Evolutionary conservation across 805 yeast species (phyloP).

Genomic region (Candida maesae): DNA sequence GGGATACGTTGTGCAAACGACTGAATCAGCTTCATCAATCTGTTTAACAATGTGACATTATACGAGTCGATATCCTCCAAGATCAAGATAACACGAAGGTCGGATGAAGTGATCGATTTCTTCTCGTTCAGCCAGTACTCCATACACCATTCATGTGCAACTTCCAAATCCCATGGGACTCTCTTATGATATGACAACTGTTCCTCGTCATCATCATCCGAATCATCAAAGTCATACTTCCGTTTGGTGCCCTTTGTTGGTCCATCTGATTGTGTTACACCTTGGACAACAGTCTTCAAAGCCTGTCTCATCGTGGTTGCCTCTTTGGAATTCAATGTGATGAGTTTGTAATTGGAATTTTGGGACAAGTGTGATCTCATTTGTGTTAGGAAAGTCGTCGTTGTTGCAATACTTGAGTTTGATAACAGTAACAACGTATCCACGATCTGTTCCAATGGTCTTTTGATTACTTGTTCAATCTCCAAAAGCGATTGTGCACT

Average conservation of each 20-base stretch:
- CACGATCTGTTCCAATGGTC: conserved; percentile 2
- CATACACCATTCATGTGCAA: conserved; percentile 25
- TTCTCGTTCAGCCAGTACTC: conserved; percentile 3
- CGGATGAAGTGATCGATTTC: conserved; percentile 4
- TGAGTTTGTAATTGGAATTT: conserved; percentile 11
- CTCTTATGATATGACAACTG: conserved; percentile 18
- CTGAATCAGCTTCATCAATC: conserved; percentile 15
- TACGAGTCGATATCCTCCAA: conserved; percentile 28
- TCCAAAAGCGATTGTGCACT: conserved; percentile 14
- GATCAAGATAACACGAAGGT: conserved; percentile 19
- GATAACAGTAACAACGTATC: conserved; percentile 23
- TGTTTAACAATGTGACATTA: conserved; percentile 18
- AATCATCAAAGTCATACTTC: conserved; percentile 4
- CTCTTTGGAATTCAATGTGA: conserved; percentile 24
- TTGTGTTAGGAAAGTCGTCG: conserved; percentile 15
- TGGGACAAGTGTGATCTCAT: conserved; percentile 11
- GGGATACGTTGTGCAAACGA: conserved; percentile 20
- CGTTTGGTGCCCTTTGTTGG: not conserved
- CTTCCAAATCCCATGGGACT: conserved; percentile 25
- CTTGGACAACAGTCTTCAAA: conserved; percentile 20
- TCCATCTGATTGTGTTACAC: conserved; percentile 5
- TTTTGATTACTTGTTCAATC: conserved; percentile 8
- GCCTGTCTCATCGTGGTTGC: conserved; percentile 25
- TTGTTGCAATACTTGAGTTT: conserved; percentile 22
- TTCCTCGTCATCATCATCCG: conserved; percentile 8